Conservation (phyloP, 2,329 filamentous ascomycete species). For the Cercospora sp. region DNA sequence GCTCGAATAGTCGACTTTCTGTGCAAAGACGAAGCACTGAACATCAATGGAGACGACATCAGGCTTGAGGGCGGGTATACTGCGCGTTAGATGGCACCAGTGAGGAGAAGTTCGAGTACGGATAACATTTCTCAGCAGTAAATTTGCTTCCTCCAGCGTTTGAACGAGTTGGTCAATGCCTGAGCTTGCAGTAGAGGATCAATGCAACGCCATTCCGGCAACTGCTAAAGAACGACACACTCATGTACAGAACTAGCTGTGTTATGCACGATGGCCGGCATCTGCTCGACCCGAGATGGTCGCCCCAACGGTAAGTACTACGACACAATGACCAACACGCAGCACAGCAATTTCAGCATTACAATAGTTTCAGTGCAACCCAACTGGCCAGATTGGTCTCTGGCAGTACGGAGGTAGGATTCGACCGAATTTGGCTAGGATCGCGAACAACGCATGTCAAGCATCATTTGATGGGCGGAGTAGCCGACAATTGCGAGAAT, state of each 20-base stretch:
- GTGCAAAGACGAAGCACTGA: constrained; percentile 39
- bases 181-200: background rate
- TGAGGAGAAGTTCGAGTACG: background rate
- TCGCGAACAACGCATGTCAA: background rate
- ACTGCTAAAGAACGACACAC: background rate
- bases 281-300: background rate
- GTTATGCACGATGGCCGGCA: too few species aligned
- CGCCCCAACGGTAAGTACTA: background rate
- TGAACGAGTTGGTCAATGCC: background rate
- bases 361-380: too few species aligned
- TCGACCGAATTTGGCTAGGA: background rate
- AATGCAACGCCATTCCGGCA: background rate
- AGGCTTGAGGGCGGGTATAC: constrained; percentile 41
- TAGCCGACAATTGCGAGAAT: background rate
- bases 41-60: constrained; percentile 44
- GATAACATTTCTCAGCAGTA: background rate
- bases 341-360: background rate
- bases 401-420: background rate
- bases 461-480: background rate
- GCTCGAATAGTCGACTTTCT: constrained; percentile 64
- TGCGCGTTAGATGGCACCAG: constrained; percentile 13
- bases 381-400: background rate
- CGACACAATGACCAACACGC: background rate
- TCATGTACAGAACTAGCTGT: background rate
- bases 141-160: background rate